A percentile compares a stretch with the other conserved stretches of the same genome.
Conservation (phyloP, 2,329 filamentous ascomycete species). For the Curvularia hawaiiensis region DNA sequence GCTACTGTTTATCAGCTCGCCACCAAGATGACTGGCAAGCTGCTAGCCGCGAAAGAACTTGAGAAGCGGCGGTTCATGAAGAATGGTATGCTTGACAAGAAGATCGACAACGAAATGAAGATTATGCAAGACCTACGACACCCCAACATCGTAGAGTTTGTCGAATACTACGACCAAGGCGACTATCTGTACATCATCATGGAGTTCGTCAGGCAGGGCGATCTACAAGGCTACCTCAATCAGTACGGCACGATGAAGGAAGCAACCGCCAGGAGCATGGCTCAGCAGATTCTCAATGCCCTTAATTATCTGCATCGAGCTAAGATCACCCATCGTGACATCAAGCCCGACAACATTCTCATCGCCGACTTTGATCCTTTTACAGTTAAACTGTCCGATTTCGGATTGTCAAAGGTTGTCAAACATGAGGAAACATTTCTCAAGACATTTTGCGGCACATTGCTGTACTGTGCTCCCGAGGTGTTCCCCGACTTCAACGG, state of each 20-base stretch:
- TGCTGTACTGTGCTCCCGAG: conserved; percentile 95
- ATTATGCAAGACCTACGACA: conserved; percentile 90
- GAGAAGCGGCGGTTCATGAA: conserved; percentile 94
- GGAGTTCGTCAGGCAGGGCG: conserved; percentile 85
- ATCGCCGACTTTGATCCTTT: conserved; percentile 76
- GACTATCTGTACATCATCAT: conserved; percentile 93
- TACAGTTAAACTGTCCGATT: conserved; percentile 90
- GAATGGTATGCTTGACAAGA: conserved; percentile 85
- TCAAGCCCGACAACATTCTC: conserved; percentile 97
- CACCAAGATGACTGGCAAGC: conserved; percentile 78
- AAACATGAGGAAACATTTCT: conserved; percentile 89
- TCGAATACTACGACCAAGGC: conserved; percentile 84
- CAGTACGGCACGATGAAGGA: conserved; percentile 69
- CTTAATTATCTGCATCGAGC: conserved; percentile 84
- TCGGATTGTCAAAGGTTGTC: conserved; percentile 93
- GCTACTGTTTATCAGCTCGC: conserved; percentile 92
- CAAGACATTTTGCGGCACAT: conserved; percentile 93
- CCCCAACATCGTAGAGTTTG: conserved; percentile 87
- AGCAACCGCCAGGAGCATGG: conserved; percentile 70
- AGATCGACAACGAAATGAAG: conserved; percentile 94
- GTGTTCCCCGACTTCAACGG: conserved; percentile 84
- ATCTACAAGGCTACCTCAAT: conserved; percentile 75
- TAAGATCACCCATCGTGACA: conserved; percentile 96
- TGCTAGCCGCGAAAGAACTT: conserved; percentile 92
- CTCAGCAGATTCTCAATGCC: conserved; percentile 77